Evolutionary conservation across 2,329 filamentous ascomycete genomes (phyloP), one percentile per base, ranked within the genome.

Genomic region (Neonectria faginata): DNA sequence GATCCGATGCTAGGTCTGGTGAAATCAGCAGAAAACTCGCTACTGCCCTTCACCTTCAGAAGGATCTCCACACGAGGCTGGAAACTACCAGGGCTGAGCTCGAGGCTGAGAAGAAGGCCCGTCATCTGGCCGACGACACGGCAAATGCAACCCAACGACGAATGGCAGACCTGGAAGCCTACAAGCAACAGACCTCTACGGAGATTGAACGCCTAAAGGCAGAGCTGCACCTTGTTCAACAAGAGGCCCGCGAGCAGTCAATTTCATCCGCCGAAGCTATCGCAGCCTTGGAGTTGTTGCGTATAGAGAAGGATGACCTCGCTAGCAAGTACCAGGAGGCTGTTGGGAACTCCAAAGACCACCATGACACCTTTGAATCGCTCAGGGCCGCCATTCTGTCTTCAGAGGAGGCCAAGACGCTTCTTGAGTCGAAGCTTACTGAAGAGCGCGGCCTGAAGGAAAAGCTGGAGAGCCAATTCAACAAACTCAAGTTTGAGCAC

Each of bases 81-180:
- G 92, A 96, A 45, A 85, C 87, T 18, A 76, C 93, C 55, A 86
- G 83, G 22, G 80, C 85, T 4, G 93, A 97, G 62, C 82, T 97
- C 1, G 89, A 93, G 33, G 89, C 93, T 0, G 97, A 99, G 79
- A 93, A 86, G 75, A 91, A 88, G 65, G 91, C 93, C 5, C 89
- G 93, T 54, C 90, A 93, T 73, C 83, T 97, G 14, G 94, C 96
- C 0, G 96, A 99, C 74, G 95, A 97, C 64, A 97, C 93, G 2
- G 86, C 91, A 5, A 89, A 90, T 70, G 92, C 93, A 27, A 91
- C 94, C 2, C 91, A 97, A 76, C 91, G 89, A 78, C 90, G 95
- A 22, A 90, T 97, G 78, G 83, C 88, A 8, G 94, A 97, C 71
- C 84, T 99, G 2, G 95, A 98, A 76, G 85, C 85, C 47, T 95